Percentiles rank a stretch among this genome's conserved stretches.
Conservation (phyloP, 768 basidiomycete genomes). For the Trametes maxima region DNA sequence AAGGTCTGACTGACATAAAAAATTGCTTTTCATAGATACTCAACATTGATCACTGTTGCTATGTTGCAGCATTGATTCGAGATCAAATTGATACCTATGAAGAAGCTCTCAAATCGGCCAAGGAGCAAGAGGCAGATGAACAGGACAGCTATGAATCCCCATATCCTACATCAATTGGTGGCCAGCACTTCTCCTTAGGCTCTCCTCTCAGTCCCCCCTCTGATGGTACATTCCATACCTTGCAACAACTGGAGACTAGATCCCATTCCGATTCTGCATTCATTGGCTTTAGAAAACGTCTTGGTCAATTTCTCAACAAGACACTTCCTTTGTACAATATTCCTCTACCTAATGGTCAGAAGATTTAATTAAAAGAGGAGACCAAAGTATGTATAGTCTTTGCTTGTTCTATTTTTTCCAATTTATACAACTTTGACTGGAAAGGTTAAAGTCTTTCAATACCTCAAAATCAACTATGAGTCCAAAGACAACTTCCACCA, state of each 20-base stretch:
- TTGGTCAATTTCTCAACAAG: too few species aligned
- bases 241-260: neutral
- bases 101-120: neutral
- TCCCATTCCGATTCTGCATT: neutral
- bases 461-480: conserved; percentile 7
- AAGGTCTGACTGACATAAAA: neutral
- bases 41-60: neutral
- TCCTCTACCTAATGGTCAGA: too few species aligned
- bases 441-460: neutral
- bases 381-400: neutral
- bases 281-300: too few species aligned
- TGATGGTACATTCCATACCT: neutral
- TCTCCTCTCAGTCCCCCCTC: neutral
- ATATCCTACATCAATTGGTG: neutral
- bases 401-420: neutral
- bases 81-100: neutral
- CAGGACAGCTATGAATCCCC: neutral
- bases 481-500: neutral
- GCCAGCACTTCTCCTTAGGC: neutral
- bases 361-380: too few species aligned
- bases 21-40: neutral
- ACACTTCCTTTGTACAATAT: too few species aligned
- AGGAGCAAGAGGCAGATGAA: neutral
- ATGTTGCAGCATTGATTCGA: neutral
- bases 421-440: neutral